These are phyloP conservation scores for Boletus rubroflammeus DNA, from an alignment of 768 basidiomycete species.

Conservation along the genomic window DNA sequence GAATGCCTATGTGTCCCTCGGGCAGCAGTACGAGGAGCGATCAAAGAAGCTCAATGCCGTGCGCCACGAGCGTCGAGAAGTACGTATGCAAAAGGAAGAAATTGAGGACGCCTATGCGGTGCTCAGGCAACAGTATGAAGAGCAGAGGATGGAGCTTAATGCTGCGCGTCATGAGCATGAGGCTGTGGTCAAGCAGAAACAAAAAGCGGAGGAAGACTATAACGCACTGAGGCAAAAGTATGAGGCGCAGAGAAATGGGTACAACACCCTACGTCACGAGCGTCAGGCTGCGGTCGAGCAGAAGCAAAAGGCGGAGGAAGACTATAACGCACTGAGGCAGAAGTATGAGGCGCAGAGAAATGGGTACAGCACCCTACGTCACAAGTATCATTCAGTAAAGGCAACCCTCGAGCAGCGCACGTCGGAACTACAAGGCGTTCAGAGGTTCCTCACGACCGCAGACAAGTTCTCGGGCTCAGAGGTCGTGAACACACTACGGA, in stretches of 20 bases:
- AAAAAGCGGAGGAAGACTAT: too few species aligned
- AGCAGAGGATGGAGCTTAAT: slow-evolving; percentile 9
- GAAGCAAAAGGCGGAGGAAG: too few species aligned
- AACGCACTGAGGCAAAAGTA: neutral
- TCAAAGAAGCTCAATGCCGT: neutral
- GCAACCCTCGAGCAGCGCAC: slow-evolving; percentile 38
- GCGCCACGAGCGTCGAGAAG: slow-evolving; percentile 7
- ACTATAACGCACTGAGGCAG: too few species aligned
- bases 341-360: slow-evolving; percentile 9
- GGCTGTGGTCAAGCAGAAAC: neutral
- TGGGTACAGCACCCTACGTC: slow-evolving; percentile 9
- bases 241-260: slow-evolving; percentile 13
- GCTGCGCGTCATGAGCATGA: neutral
- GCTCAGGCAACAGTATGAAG: slow-evolving; percentile 18
- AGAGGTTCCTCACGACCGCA: slow-evolving; percentile 40
- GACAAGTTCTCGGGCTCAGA: slow-evolving; percentile 44
- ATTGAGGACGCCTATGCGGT: slow-evolving; percentile 8
- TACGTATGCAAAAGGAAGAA: slow-evolving; percentile 3
- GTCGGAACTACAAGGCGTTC: slow-evolving; percentile 40
- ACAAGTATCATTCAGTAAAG: slow-evolving; percentile 12
- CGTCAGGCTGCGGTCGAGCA: neutral
- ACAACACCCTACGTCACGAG: slow-evolving; percentile 7
- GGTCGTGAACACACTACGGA: slow-evolving; percentile 38
- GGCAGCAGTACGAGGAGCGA: slow-evolving; percentile 7
- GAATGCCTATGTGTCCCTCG: neutral